phyloP scores from a whole-genome alignment of 768 basidiomycete genomes.

The Lentinula sp. region DNA sequence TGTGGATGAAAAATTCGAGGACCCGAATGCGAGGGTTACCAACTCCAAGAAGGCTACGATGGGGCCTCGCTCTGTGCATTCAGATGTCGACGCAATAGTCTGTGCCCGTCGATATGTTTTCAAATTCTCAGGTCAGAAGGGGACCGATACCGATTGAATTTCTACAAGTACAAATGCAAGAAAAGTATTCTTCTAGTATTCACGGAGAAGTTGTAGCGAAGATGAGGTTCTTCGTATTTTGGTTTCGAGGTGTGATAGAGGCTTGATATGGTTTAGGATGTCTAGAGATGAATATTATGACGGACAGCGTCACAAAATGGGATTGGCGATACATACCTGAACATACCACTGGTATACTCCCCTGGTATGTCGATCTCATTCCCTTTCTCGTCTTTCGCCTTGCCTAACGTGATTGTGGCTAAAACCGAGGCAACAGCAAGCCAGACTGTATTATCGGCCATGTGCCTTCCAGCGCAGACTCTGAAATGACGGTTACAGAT shows the following conservation, averaged over 20 bases:
- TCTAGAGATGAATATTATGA: neutral
- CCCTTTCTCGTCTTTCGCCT: conserved; percentile 16
- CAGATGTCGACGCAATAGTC: too few relatives aligned
- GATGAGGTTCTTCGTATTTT: neutral
- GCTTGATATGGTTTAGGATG: neutral
- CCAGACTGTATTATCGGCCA: conserved; percentile 26
- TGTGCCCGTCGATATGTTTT: too few relatives aligned
- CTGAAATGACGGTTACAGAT: conserved; percentile 3
- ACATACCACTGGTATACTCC: neutral
- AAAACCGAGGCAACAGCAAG: conserved; percentile 24
- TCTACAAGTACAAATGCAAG: too few relatives aligned
- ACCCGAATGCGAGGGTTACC: too few relatives aligned
- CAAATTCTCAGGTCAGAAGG: too few relatives aligned
- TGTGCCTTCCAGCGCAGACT: conserved; percentile 28
- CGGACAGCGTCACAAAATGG: neutral
- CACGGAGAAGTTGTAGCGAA: neutral
- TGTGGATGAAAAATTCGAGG: too few relatives aligned
- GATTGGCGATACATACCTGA: neutral
- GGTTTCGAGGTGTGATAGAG: neutral
- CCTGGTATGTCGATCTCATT: neutral
- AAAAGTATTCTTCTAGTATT: too few relatives aligned
- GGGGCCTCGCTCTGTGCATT: too few relatives aligned
- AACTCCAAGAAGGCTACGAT: too few relatives aligned
- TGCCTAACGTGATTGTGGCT: conserved; percentile 22
- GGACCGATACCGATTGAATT: too few relatives aligned